These are phyloP conservation scores for Lycium ferocissimum DNA, from an alignment of 257 asterid genomes.

Conservation along the genomic window DNA sequence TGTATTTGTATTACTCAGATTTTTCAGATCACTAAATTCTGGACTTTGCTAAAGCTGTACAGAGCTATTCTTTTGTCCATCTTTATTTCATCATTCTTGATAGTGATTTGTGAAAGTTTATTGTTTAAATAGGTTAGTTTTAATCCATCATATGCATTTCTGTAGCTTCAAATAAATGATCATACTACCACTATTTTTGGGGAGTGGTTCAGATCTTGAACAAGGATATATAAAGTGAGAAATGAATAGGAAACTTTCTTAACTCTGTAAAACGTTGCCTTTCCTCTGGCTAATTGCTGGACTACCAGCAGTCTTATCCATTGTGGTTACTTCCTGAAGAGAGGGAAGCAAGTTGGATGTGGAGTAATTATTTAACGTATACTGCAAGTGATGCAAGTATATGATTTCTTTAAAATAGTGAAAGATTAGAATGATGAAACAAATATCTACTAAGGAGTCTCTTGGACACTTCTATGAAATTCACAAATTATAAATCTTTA, in stretches of 20 bases:
- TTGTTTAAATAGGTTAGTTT: constrained; percentile 16
- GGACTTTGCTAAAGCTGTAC: background rate
- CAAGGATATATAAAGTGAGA: background rate
- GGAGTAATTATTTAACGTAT: background rate
- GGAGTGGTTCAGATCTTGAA: constrained; percentile 11
- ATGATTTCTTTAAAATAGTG: background rate
- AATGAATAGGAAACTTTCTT: background rate
- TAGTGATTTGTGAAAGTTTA: constrained; percentile 5
- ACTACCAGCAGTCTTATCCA: background rate
- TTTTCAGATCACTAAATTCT: background rate
- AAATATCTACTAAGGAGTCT: constrained; percentile 2
- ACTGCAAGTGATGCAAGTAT: constrained; percentile 6
- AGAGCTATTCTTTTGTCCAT: background rate
- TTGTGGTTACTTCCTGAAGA: constrained; percentile 23
- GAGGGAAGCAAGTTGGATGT: constrained; percentile 7
- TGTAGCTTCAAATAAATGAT: background rate
- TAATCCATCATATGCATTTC: constrained; percentile 8
- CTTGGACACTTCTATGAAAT: constrained; percentile 12
- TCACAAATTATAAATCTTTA: background rate
- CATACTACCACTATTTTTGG: constrained; percentile 4
- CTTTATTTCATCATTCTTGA: background rate
- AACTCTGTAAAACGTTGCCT: background rate
- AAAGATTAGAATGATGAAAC: constrained; percentile 14
- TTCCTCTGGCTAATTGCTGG: background rate
- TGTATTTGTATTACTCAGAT: background rate